Evolutionary conservation across 2,329 filamentous ascomycete species (phyloP).

Genomic region (Claviceps digitariae): DNA sequence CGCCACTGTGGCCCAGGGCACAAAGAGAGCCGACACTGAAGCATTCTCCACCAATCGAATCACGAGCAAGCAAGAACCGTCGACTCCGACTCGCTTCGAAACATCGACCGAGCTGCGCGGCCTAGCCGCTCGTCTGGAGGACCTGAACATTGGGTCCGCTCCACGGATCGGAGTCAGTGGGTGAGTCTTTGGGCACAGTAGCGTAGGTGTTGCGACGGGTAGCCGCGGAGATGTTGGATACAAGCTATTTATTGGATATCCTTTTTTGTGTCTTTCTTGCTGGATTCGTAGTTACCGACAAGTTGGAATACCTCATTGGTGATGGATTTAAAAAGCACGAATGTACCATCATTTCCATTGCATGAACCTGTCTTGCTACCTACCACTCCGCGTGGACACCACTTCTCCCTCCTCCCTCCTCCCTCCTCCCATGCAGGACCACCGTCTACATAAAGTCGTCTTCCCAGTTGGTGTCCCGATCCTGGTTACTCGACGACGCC

Average conservation of each 20-base stretch:
- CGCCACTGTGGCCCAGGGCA: conserved; percentile 6
- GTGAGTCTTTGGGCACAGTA: background rate
- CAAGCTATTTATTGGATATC: no score
- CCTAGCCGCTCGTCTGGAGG: conserved; percentile 18
- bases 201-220: no score
- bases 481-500: conserved; percentile 68
- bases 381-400: no score
- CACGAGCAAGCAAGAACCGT: conserved; percentile 11
- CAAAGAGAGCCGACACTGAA: background rate
- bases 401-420: no score
- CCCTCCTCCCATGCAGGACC: no score
- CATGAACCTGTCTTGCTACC: no score
- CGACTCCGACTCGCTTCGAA: conserved; percentile 16
- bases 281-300: no score
- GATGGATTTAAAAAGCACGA: no score
- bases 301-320: no score
- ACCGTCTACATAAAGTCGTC: conserved; percentile 96
- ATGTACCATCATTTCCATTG: no score
- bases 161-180: conserved; percentile 18
- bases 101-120: conserved; percentile 15
- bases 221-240: no score
- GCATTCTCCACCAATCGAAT: background rate
- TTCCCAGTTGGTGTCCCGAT: conserved; percentile 61
- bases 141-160: conserved; percentile 18
- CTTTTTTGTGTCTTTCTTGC: no score